A percentile compares a stretch with the other conserved stretches of the same genome.
These are phyloP conservation scores for Rubia tinctorum DNA, from an alignment of 305 asterid genomes.

Conservation along the genomic window DNA sequence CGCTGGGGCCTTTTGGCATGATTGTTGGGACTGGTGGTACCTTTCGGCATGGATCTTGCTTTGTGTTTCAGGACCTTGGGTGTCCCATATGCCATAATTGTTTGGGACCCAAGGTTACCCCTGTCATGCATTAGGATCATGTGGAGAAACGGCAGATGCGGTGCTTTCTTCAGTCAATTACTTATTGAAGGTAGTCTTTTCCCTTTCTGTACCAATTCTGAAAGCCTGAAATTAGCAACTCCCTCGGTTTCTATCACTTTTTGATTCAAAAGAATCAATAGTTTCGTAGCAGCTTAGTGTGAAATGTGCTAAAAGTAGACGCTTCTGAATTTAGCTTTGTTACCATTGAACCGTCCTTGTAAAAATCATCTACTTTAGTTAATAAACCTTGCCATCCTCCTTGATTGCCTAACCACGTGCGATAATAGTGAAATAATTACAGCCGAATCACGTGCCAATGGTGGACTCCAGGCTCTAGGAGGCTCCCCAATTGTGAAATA, in stretches of 20 bases:
- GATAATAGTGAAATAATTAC: not conserved
- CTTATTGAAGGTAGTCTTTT: not conserved
- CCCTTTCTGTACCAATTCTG: not conserved
- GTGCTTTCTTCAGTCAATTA: not conserved
- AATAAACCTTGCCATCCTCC: not conserved
- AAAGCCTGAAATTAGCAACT: not conserved
- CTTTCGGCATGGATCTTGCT: too few relatives aligned
- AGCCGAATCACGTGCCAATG: not conserved
- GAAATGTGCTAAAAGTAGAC: not conserved
- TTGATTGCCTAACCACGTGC: not conserved
- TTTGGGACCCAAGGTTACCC: too few relatives aligned
- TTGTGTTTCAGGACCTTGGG: too few relatives aligned
- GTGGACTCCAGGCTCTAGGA: not conserved
- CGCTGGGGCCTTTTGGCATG: not conserved
- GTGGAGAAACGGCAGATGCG: not conserved
- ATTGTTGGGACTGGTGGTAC: not conserved
- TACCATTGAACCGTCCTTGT: not conserved
- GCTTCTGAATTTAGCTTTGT: not conserved
- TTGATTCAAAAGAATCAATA: not conserved
- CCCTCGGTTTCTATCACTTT: not conserved
- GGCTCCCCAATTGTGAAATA: not conserved
- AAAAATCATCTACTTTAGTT: not conserved
- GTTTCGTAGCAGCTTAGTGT: not conserved
- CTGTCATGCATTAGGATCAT: not conserved
- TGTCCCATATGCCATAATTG: too few relatives aligned